Evolutionary conservation across 1,284 basidiomycete genomes (phyloP).

Genomic region (Papiliotrema nemorosa): DNA sequence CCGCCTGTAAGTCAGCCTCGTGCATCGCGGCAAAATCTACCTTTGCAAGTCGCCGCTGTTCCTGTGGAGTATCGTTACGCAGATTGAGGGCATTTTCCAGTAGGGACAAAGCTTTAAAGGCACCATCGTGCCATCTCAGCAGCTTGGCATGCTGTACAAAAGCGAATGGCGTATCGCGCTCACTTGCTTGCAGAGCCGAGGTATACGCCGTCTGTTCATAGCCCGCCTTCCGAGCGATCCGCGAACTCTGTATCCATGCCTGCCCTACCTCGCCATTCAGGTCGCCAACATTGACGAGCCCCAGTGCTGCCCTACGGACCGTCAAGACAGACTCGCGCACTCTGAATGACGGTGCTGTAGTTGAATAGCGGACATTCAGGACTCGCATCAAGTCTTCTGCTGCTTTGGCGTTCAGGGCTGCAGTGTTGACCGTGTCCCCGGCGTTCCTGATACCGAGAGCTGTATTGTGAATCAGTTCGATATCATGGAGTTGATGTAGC

Average conservation of each 20-base stretch:
- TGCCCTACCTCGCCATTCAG: slow-evolving; percentile 65
- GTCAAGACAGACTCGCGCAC: slow-evolving; percentile 85
- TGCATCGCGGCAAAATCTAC: slow-evolving; percentile 49
- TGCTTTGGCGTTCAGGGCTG: slow-evolving; percentile 6
- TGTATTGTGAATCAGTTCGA: slow-evolving; percentile 69
- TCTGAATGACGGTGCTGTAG: slow-evolving; percentile 85
- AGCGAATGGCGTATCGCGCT: slow-evolving; percentile 69
- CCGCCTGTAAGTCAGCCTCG: slow-evolving; percentile 58
- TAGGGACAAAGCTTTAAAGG: slow-evolving; percentile 82
- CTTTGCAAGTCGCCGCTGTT: slow-evolving; percentile 60
- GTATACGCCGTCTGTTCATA: slow-evolving; percentile 98
- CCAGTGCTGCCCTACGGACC: slow-evolving; percentile 81
- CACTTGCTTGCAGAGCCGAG: slow-evolving; percentile 85
- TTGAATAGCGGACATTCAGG: slow-evolving; percentile 37
- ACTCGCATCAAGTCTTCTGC: slow-evolving; percentile 19
- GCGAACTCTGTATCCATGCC: slow-evolving; percentile 89
- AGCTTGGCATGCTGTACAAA: slow-evolving; percentile 93
- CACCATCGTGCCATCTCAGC: slow-evolving; percentile 72
- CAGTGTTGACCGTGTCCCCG: slow-evolving; percentile 7
- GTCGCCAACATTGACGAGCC: slow-evolving; percentile 35
- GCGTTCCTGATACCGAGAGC: slow-evolving; percentile 13
- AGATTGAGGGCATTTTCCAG: slow-evolving; percentile 70
- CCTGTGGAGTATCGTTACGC: slow-evolving; percentile 26
- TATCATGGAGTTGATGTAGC: slow-evolving; percentile 83
- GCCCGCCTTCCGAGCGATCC: slow-evolving; percentile 90